Conservation (phyloP, 495 filamentous ascomycete genomes). For the Penicillium argentinense region DNA sequence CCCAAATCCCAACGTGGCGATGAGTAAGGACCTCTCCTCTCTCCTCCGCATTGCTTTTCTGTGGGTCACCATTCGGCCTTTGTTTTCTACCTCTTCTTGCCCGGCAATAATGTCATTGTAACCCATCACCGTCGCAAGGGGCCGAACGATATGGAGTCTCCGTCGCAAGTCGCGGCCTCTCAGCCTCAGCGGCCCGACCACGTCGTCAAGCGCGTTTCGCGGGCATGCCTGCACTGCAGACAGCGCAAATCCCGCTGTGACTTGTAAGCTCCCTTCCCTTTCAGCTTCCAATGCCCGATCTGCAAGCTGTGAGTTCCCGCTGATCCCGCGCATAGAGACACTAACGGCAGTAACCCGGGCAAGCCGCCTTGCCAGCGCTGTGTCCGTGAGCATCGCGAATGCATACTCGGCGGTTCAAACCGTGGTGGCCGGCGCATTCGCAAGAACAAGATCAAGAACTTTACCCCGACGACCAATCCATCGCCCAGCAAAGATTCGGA, state of each 20-base stretch:
- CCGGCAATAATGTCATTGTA: slow-evolving; percentile 11
- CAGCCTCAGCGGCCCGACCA: slow-evolving; percentile 21
- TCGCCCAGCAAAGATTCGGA: slow-evolving; percentile 30
- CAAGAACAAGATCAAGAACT: slow-evolving; percentile 47
- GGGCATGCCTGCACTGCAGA: slow-evolving; percentile 62
- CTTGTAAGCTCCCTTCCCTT: slow-evolving; percentile 44
- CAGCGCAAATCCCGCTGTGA: slow-evolving; percentile 65
- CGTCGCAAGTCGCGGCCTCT: slow-evolving; percentile 10
- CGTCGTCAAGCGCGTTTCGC: slow-evolving; percentile 56
- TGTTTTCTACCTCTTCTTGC: slow-evolving; percentile 9
- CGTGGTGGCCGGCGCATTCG: slow-evolving; percentile 61
- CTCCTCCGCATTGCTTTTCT: slow-evolving; percentile 4
- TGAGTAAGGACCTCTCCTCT: slow-evolving; percentile 18
- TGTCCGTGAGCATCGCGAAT: slow-evolving; percentile 57
- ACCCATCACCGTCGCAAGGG: background rate
- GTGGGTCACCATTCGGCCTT: slow-evolving; percentile 20
- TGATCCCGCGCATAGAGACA: slow-evolving; percentile 37
- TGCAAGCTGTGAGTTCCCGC: slow-evolving; percentile 12
- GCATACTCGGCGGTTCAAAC: slow-evolving; percentile 60
- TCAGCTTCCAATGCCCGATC: slow-evolving; percentile 9
- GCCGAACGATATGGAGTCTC: slow-evolving; percentile 16
- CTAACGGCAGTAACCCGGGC: slow-evolving; percentile 46
- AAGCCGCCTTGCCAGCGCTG: slow-evolving; percentile 60
- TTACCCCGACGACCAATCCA: slow-evolving; percentile 28
- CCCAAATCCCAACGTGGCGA: slow-evolving; percentile 1